Base-by-base conservation (phyloP, 2,329 filamentous ascomycete species). In the Davidsoniella eucalypti region DNA sequence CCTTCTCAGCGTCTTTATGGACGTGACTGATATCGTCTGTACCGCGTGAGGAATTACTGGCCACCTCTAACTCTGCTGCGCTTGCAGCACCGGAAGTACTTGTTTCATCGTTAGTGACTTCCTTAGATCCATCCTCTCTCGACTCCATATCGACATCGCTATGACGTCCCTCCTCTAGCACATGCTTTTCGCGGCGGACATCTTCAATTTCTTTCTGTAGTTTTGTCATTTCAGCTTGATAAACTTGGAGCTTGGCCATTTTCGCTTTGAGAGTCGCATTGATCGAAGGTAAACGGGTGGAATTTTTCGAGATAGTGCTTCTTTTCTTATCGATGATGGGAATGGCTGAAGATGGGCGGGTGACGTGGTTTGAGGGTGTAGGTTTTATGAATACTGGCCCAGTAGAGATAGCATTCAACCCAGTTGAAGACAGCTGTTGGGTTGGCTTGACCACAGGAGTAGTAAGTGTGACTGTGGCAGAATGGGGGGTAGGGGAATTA, bases 261-360 rank as follows among this genome's bases (percentile, higher is more conserved):
- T 53, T 53, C n/a, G 63, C 5, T 63, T 59, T 2, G 65, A 65
- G 4, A 55, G 55, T 37, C 57, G 60, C 40, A 55, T 58, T 12
- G 61, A 63, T 25, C 53, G 56, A 53, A 66, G 49, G 44, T 16
- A 46, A 38, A 8, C 26, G 37, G 16, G n/a, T 69, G 44, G 64
- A 62, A 56, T 67, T 16, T 47, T 51, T 43, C 16, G 38, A 18
- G 8, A 18, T 38, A 10, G 33, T 17, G 25, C 25, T 47, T 26
- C 9, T 7, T 40, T 43, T 52, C 14, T 47, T 52, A 14, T 21
- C 38, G 38, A 44, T 12, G 17, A 39, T 16, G 9, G 49, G 37
- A 8, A 42, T 33, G 1, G 37, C 14, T 9, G 43, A 7, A 17
- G 25, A 12, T 41, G 37, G 49, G 17, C 49, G 43, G 33, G 43